Conservation (phyloP, 1,284 basidiomycete genomes). For the Golubevia sp. region DNA sequence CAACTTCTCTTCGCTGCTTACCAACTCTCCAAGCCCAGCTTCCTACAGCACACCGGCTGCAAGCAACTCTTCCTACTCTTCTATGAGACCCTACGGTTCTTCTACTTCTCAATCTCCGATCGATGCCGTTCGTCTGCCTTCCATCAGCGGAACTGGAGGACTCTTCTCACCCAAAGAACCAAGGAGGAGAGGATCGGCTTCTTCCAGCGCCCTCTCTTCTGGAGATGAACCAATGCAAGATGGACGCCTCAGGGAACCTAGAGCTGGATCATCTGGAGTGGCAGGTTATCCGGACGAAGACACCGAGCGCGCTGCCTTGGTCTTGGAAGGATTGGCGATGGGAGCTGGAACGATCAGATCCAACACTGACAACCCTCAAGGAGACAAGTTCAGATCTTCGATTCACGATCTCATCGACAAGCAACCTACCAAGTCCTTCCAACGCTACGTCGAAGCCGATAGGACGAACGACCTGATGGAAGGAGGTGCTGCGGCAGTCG, state of each 20-base stretch:
- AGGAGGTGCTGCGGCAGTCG: background rate
- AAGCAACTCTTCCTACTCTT: background rate
- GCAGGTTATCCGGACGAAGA: constrained; percentile 37
- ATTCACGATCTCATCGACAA: background rate
- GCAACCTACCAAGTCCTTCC: constrained; percentile 5
- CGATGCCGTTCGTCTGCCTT: background rate
- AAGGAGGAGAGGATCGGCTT: background rate
- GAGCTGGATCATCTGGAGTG: background rate
- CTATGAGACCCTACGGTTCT: background rate
- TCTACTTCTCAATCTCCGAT: background rate
- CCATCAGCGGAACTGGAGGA: background rate
- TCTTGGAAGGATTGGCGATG: constrained; percentile 53
- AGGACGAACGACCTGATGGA: constrained; percentile 14
- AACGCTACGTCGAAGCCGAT: constrained; percentile 20
- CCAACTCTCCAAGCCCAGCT: background rate
- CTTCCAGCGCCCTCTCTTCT: background rate
- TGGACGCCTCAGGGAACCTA: background rate
- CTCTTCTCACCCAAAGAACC: background rate
- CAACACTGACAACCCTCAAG: background rate
- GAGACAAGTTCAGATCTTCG: background rate
- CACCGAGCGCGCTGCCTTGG: constrained; percentile 52
- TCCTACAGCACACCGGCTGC: background rate
- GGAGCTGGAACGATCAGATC: constrained; percentile 5
- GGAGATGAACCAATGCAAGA: background rate
- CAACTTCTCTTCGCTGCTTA: background rate